Conservation (phyloP, 768 basidiomycete genomes). For the Hemileccinum impolitum region DNA sequence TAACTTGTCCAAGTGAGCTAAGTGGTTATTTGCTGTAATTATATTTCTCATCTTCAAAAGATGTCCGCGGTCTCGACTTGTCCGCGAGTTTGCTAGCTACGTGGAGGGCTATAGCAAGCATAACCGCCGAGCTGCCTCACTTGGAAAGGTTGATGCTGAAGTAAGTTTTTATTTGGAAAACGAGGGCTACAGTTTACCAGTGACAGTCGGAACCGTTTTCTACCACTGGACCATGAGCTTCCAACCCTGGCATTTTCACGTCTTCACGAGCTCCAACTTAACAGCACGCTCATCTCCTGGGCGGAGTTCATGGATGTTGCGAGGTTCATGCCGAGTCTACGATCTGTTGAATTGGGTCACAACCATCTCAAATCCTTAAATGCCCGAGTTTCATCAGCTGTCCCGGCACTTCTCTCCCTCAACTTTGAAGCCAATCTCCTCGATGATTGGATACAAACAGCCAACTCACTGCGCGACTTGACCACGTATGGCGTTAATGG, state of each 20-base stretch:
- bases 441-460: slow-evolving; percentile 51
- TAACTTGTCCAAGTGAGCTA: slow-evolving; percentile 65
- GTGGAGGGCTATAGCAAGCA: slow-evolving; percentile 68
- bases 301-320: slow-evolving; percentile 53
- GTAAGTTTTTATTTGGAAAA: slow-evolving; percentile 46
- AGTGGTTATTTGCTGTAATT: slow-evolving; percentile 5
- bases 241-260: slow-evolving; percentile 44
- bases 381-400: slow-evolving; percentile 6
- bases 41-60: slow-evolving; percentile 37
- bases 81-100: slow-evolving; percentile 67
- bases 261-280: slow-evolving; percentile 69
- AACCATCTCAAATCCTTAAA: slow-evolving; percentile 49
- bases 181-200: slow-evolving; percentile 13
- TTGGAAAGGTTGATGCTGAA: slow-evolving; percentile 73
- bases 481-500: slow-evolving; percentile 36
- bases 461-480: slow-evolving; percentile 42
- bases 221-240: slow-evolving; percentile 32
- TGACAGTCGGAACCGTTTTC: slow-evolving; percentile 66
- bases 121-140: slow-evolving; percentile 55
- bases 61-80: slow-evolving; percentile 76
- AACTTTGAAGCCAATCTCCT: slow-evolving; percentile 73
- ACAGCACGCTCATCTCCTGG: slow-evolving; percentile 72
- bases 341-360: slow-evolving; percentile 65
- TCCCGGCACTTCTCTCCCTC: slow-evolving; percentile 42
- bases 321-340: slow-evolving; percentile 50